Evolutionary conservation across 2,329 filamentous ascomycete genomes (phyloP), one percentile per base, ranked within the genome.

Genomic region (Ramichloridium luteum): DNA sequence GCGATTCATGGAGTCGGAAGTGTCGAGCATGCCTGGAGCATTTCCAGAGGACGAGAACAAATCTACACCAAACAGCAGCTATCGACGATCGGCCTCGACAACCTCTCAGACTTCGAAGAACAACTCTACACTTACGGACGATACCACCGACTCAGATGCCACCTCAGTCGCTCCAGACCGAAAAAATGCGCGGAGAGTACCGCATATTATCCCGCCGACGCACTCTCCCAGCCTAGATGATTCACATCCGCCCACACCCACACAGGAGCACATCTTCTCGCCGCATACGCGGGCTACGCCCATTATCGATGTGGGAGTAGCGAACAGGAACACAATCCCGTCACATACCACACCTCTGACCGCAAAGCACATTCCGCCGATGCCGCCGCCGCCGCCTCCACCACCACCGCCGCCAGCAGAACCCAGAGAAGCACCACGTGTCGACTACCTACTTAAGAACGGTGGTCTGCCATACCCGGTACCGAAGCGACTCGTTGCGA

Each of bases 381-480:
- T 39, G 6, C 47, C 44, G 31, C 58, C 70, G 22, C 64, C 63
- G 11, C 74, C 83, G 1, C 83, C 82, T 0, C 84, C 85, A 0
- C 85, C 80, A 2, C 79, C 83, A 1, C 76, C 80, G 1, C 71
- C 84, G 6, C 70, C 75, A 44, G 62, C 76, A 31, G 44, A 68
- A 25, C 66, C 71, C 20, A 66, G 77, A 26, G 75, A 84, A 25
- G 69, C 77, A 9, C 88, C 88, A 1, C 73, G 82, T 38, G 85
- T 96, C 12, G 88, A 96, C 53, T 96, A 96, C 53, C 65, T 96
- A 12, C 68, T 94, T 33, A 83, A 90, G 47, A 79, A 94, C 54
- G 88, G 88, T 23, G 88, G 88, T 1, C 61, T 96, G 12, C 57
- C 74, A 13, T 70, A 79, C 27, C 65, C 74, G 1, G 70, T 90